Evolutionary conservation across 139 green algal species (phyloP).

Genomic region (Chlorella ohadii): DNA sequence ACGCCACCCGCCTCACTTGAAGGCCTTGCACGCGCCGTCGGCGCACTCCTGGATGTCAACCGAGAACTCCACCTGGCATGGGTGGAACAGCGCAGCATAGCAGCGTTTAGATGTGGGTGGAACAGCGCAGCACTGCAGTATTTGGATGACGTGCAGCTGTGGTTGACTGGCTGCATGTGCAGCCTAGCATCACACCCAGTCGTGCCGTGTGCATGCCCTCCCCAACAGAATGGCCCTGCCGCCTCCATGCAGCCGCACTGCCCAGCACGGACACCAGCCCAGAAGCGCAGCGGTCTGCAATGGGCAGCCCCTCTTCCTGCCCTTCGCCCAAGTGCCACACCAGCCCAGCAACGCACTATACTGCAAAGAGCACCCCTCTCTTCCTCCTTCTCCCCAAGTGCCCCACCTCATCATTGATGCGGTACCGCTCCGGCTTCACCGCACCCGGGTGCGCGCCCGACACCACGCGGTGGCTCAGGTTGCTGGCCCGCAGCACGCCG

Average conservation of each 20-base stretch:
- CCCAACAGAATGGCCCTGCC: too few species aligned
- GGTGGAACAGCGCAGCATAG: too few species aligned
- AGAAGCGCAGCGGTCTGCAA: too few species aligned
- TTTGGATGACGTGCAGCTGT: too few species aligned
- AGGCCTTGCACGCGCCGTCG: conserved; percentile 66
- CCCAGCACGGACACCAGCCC: too few species aligned
- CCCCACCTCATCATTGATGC: conserved; percentile 62
- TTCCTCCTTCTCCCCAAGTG: too few species aligned
- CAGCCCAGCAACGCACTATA: not conserved
- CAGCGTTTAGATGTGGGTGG: not conserved
- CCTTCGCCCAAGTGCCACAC: too few species aligned
- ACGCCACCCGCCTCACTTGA: conserved; percentile 54
- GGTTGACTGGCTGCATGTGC: too few species aligned
- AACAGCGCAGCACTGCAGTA: not conserved
- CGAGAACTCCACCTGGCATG: conserved; percentile 64
- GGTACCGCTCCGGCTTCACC: conserved; percentile 58
- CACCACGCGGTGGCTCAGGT: conserved; percentile 61
- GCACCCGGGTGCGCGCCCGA: conserved; percentile 6
- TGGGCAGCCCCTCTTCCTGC: too few species aligned
- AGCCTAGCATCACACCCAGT: too few species aligned
- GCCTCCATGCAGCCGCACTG: too few species aligned
- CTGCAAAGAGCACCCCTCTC: not conserved
- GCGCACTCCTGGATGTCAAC: conserved; percentile 78
- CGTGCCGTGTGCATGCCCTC: too few species aligned
- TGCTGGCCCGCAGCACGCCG: conserved; percentile 69